A percentile compares a stretch with the other conserved stretches of the same genome.
Conservation (phyloP, 2,329 filamentous ascomycete species). For the Fusarium udum region DNA sequence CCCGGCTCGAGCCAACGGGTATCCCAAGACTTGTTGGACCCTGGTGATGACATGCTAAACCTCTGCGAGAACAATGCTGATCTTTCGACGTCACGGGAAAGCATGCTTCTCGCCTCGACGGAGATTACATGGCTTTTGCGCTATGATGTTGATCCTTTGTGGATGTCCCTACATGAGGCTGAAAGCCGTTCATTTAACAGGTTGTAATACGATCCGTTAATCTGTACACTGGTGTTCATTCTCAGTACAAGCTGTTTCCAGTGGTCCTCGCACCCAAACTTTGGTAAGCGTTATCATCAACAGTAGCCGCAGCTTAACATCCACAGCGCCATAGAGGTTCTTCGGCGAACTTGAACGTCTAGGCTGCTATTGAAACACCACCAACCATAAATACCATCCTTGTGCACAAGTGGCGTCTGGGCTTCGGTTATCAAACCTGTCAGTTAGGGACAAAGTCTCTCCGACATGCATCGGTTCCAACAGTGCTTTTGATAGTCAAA, state of each 20-base stretch:
- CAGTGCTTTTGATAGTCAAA: slow-evolving; percentile 8
- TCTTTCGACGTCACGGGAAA: not conserved
- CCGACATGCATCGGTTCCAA: not conserved
- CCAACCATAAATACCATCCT: not conserved
- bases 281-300: not conserved
- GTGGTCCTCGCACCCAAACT: not conserved
- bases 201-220: not conserved
- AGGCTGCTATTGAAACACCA: not conserved
- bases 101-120: not conserved
- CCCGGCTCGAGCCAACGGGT: too few relatives aligned
- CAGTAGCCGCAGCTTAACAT: not conserved
- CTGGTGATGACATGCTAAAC: not conserved
- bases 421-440: slow-evolving; percentile 37
- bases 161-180: not conserved
- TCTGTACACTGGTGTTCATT: not conserved
- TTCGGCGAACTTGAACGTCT: slow-evolving; percentile 12
- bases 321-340: not conserved
- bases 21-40: not conserved
- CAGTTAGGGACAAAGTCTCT: slow-evolving; percentile 6
- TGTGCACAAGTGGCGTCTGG: slow-evolving; percentile 31
- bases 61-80: not conserved
- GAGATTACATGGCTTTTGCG: slow-evolving; percentile 1
- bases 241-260: not conserved
- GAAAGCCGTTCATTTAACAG: not conserved
- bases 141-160: not conserved